Base-by-base conservation (phyloP, 148 eudicot species). In the Silene latifolia region DNA sequence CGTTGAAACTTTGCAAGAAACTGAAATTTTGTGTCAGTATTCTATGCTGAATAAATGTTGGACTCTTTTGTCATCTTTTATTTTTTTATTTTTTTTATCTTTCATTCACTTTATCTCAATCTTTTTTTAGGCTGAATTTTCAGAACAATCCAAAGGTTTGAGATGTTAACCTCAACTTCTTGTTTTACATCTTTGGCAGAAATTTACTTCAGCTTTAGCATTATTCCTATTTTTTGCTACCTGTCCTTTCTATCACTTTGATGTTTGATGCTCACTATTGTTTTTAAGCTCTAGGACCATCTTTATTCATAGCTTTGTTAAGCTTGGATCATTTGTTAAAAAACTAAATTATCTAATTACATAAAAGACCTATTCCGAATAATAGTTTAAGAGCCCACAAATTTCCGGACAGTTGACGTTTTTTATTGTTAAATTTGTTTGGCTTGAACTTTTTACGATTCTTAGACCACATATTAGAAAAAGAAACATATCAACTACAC, bases 91-190 rank as follows among this genome's bases (percentile, higher is more conserved):
- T 27, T 27, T 27, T 8, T 18, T 5, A n/a, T n/a, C n/a, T n/a
- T n/a, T n/a, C n/a, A n/a, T 29, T 19, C 17, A 53, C 67, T 12
- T 19, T 14, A 23, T 72, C 60, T 15, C 48, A 25, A 25, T 74
- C n/a, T 62, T 24, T 12, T 32, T 32, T 79, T 58, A 39, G 11
- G 20, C 75, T 67, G 18, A 29, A 76, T 48, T 67, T 81, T 72
- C 53, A 77, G 80, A 77, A 73, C 71, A 73, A 81, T 77, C 80
- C 78, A 73, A 77, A 53, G 58, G 47, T 72, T 73, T 76, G 71
- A 76, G 71, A 77, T 67, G 74, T 77, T 67, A 76, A 72, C 74
- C 74, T 76, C 72, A 67, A 27, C 67, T 72, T 18, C 68, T 48
- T 18, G 46, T 24, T 19, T 71, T 76, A 67, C 35, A 80, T 57